These are phyloP conservation scores for Aspergillus nanangensis DNA, from an alignment of 495 filamentous ascomycete species.

Conservation along the genomic window DNA sequence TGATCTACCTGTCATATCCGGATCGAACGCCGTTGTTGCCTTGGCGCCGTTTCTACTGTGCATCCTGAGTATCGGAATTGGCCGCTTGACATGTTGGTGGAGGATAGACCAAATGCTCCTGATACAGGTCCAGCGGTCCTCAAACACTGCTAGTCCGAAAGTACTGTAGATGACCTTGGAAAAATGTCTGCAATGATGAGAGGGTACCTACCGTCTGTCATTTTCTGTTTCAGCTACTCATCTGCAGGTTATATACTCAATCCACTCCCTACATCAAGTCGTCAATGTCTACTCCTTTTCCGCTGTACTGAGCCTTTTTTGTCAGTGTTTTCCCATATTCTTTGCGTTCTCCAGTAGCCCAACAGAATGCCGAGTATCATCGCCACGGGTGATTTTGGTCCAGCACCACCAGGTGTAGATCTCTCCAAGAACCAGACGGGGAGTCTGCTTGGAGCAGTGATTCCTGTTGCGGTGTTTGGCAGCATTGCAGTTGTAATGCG, in stretches of 20 bases:
- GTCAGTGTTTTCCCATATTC: not conserved
- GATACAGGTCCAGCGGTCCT: not conserved
- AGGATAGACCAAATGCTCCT: not conserved
- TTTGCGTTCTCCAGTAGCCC: not conserved
- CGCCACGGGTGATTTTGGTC: constrained; percentile 9
- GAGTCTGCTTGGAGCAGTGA: constrained; percentile 7
- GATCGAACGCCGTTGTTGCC: not conserved
- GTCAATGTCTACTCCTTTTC: too few species aligned
- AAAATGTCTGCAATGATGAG: too few species aligned
- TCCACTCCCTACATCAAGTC: too few species aligned
- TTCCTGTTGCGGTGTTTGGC: constrained; percentile 6
- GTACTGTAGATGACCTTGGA: not conserved
- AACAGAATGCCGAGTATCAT: not conserved
- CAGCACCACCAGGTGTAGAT: constrained; percentile 6
- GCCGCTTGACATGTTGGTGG: not conserved
- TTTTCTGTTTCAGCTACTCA: too few species aligned
- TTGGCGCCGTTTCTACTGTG: not conserved
- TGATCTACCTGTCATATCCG: not conserved
- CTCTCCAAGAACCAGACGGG: constrained; percentile 5
- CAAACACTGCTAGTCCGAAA: too few species aligned
- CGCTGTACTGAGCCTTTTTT: too few species aligned
- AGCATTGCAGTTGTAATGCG: constrained; percentile 6
- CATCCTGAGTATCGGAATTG: not conserved
- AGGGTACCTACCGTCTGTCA: too few species aligned
- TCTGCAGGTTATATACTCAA: too few species aligned